phyloP scores from a whole-genome alignment of 176 grass and related monocot genomes.

The Triticum aestivum region DNA sequence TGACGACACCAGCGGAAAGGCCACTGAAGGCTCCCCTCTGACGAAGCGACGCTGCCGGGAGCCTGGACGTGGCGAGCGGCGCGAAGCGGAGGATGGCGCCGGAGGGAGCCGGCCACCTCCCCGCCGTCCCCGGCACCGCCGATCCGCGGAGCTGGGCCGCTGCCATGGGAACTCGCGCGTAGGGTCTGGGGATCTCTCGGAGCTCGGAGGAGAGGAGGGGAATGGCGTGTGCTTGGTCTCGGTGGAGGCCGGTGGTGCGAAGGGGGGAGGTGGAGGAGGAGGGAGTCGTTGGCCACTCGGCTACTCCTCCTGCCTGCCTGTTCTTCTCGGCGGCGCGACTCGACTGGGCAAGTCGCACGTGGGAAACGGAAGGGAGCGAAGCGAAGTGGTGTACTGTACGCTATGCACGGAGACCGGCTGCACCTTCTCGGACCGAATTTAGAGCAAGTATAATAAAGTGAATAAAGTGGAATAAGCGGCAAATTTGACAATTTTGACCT shows the following conservation, averaged over 20 bases:
- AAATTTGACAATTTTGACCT: no score
- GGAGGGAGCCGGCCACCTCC: slow-evolving; percentile 28
- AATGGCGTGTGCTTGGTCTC: not conserved
- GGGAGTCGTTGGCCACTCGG: not conserved
- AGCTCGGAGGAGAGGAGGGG: not conserved
- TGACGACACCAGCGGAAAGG: slow-evolving; percentile 8
- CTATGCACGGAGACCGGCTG: no score
- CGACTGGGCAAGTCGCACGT: no score
- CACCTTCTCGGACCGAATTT: no score
- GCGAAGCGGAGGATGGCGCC: slow-evolving; percentile 38
- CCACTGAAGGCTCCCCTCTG: not conserved
- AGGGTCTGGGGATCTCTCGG: not conserved
- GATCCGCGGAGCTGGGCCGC: slow-evolving; percentile 53
- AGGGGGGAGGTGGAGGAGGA: not conserved
- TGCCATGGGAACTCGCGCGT: not conserved
- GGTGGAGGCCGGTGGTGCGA: not conserved
- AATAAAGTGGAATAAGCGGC: no score
- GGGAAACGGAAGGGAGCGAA: no score
- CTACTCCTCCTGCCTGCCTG: not conserved
- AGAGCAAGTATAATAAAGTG: no score
- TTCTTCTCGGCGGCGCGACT: no score
- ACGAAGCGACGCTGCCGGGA: slow-evolving; percentile 25
- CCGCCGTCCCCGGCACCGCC: not conserved
- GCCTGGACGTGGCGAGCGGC: slow-evolving; percentile 28
- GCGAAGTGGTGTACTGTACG: no score